A percentile compares a stretch with the other conserved stretches of the same genome.
These are phyloP conservation scores for Xylaria longipes DNA, from an alignment of 495 filamentous ascomycete species.

Conservation along the genomic window DNA sequence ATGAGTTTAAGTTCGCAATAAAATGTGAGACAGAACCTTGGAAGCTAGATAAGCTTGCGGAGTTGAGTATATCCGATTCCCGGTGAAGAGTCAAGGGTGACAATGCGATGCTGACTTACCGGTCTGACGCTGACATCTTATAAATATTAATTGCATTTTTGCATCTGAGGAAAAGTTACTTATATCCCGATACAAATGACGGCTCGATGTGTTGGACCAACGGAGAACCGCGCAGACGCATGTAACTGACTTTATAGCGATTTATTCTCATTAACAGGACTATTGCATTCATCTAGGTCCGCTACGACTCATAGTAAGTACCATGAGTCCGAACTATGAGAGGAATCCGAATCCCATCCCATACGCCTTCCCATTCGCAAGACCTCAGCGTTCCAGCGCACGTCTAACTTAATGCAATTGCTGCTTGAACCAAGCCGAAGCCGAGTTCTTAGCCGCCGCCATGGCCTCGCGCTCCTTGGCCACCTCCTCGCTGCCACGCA, in stretches of 20 bases:
- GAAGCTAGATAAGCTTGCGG: neutral
- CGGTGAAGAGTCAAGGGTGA: neutral
- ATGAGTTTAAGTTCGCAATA: too few species aligned
- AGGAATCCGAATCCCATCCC: neutral
- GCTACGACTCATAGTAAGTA: neutral
- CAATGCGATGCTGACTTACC: neutral
- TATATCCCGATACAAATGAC: neutral
- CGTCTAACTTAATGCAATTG: conserved; percentile 32
- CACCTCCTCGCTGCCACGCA: conserved; percentile 52
- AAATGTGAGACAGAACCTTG: too few species aligned
- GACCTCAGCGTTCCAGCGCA: neutral
- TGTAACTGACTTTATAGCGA: neutral
- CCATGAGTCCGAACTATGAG: neutral
- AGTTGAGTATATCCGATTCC: neutral
- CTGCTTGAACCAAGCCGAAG: conserved; percentile 52
- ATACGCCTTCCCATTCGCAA: neutral
- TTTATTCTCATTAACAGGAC: neutral
- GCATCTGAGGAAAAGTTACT: neutral
- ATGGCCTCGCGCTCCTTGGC: conserved; percentile 53
- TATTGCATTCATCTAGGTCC: neutral
- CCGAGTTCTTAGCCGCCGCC: conserved; percentile 54
- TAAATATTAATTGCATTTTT: neutral
- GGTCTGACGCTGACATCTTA: neutral
- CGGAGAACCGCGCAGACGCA: neutral
- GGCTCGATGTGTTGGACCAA: conserved; percentile 9